Evolutionary conservation across 2,329 filamentous ascomycete species (phyloP), one percentile per base, ranked within the genome.

Genomic region (Graphilbum sp.): DNA sequence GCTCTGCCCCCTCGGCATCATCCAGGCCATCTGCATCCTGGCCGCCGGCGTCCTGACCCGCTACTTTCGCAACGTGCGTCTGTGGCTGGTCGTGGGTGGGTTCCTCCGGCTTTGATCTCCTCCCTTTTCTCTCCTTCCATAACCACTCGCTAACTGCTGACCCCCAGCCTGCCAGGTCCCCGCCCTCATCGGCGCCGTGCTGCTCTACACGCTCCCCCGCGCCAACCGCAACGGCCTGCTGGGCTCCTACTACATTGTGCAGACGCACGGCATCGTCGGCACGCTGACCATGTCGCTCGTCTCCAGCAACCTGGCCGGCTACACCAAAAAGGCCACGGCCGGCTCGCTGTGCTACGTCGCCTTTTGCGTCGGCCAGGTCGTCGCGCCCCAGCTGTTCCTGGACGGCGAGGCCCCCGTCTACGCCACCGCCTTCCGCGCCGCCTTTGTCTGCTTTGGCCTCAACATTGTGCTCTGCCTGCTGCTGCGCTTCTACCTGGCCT

Each of bases 261-360:
- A 29, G 9, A 21, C 46, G 3, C 47, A 50, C 23, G 45, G 46
- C 10, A 46, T 69, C 17, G 62, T 53, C 3, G 64, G 63, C 1
- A 54, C 69, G 1, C 43, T 69, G 2, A 63, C 56, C 17, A 69
- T 64, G 64, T 67, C 23, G 7, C 56, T 67, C 37, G 61, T 62
- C 36, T 65, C 63, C 0, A 61, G 62, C 21, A 69, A 69, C 45
- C 63, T 60, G 0, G 62, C 58, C 2, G 70, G 71, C 0, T 68
- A 74, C 43, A 73, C 70, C 1, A 75, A 75, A 50, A 75, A 78
- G 49, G 70, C 76, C 35, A 66, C 75, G 23, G 71, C 70, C n/a
- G 74, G 72, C 20, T 70, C 67, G 2, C 63, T 73, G 40, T 59
- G 75, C 3, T 75, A 72, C 54, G 58, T 76, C 12, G 70, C 69